phyloP scores from a whole-genome alignment of 352 stramenopile species.

The Globisporangium parvum region DNA sequence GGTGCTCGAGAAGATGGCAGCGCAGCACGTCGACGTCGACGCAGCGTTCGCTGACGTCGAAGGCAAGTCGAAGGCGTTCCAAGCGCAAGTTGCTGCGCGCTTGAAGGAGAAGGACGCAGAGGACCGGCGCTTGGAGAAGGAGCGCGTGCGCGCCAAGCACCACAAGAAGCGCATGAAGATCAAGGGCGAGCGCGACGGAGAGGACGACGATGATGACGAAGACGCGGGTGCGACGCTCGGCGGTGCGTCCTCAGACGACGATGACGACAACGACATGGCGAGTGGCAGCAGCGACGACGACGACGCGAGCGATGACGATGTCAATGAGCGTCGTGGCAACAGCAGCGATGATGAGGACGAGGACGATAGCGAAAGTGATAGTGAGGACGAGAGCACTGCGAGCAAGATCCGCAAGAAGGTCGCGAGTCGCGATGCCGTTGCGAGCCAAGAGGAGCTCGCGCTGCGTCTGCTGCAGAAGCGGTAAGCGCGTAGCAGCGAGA shows the following conservation, averaged over 20 bases:
- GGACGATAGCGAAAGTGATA: conserved; percentile 8
- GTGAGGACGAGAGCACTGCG: conserved; percentile 8
- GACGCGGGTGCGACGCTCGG: conserved; percentile 21
- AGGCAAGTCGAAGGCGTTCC: conserved; percentile 52
- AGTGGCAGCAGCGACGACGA: conserved; percentile 24
- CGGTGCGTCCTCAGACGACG: conserved; percentile 24
- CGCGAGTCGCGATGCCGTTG: conserved; percentile 35
- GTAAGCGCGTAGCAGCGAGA: conserved; percentile 15
- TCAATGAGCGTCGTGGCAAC: not conserved
- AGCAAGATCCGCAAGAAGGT: conserved; percentile 38
- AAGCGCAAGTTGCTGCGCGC: conserved; percentile 55
- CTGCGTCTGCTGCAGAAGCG: conserved; percentile 70
- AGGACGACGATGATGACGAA: conserved; percentile 25
- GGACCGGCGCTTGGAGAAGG: conserved; percentile 77
- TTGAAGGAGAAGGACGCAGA: conserved; percentile 76
- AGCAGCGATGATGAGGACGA: conserved; percentile 20
- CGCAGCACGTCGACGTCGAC: conserved; percentile 27
- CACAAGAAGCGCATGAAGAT: conserved; percentile 83
- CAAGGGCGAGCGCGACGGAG: conserved; percentile 69
- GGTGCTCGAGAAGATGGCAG: conserved; percentile 54
- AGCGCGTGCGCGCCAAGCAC: conserved; percentile 86
- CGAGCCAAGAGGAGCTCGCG: conserved; percentile 74
- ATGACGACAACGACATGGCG: conserved; percentile 16
- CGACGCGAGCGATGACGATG: conserved; percentile 11
- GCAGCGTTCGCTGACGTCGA: conserved; percentile 61